Evolutionary conservation across 352 stramenopile species (phyloP), one percentile per base, ranked within the genome.

Genomic region (Phytophthora fragariae): DNA sequence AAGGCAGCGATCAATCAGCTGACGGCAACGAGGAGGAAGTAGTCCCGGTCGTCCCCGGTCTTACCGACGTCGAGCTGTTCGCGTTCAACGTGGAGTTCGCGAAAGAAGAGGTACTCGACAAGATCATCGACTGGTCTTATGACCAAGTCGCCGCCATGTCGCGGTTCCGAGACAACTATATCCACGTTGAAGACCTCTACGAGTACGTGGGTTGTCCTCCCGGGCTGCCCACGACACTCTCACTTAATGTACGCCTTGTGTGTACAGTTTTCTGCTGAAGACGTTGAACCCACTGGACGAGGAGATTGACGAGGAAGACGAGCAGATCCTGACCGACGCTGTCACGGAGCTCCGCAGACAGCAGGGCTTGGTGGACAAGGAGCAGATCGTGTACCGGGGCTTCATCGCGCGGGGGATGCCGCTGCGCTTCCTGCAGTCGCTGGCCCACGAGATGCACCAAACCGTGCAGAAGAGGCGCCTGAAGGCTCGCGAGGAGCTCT

Each of bases 61-160:
- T 91, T 19, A 76, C 70, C 3, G 74, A 82, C 4, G 58, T 88
- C 54, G 82, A 91, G 21, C 58, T 93, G 52, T 61, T 80, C 17
- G 82, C 84, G 12, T 93, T 93, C 65, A 85, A 87, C 57, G 70
- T 85, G 37, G 82, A 89, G 21, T 86, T 77, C 41, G 84, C 85
- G 4, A 79, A 93, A 33, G 78, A 75, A 44, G 57, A 73, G 33
- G 70, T 88, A 19, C 77, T 93, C 17, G 71, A 80, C 35, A 70
- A 73, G 19, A 79, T 93, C 31, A 76, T 93, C 21, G 84, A 91
- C 44, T 93, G 84, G 84, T 81, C 85, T 12, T 93, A 93, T 68
- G 75, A 84, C 61, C 73, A 77, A 63, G 76, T 85, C 14, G 82
- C 76, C 6, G 55, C 49, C 31, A 63, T 79, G 19, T 84, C 77